Evolutionary conservation across 2,329 filamentous ascomycete species (phyloP), one percentile per base, ranked within the genome.

Genomic region (Pestalotiopsis sp.): DNA sequence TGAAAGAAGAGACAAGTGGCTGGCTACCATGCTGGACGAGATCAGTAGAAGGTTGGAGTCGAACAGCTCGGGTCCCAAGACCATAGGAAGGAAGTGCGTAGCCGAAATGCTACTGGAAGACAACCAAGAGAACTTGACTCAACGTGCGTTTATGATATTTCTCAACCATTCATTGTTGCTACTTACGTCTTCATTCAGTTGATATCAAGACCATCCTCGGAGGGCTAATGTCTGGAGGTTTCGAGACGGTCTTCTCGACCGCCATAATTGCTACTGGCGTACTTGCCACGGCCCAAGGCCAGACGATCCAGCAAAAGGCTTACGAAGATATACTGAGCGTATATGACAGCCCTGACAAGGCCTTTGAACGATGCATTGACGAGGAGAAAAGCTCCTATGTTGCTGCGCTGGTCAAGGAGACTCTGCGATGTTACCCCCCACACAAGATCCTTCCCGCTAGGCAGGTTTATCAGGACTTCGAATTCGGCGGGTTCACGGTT

Each of bases 131-230:
- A 31, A 14, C n/a, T 20, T 63, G 12, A 63, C 36, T n/a, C 25
- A 63, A 63, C 38, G 45, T 52, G 17, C 45, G 45, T 49, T 41
- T 7, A 14, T 3, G 6, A n/a, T 49, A 7, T n/a, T 17, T 17
- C 39, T 49, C 17, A 20, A 4, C 4, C 13, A n/a, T 49, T 17
- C 20, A 23, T 23, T 23, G 20, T 23, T 23, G 20, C 20, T 23
- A 23, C 20, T 23, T 23, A 23, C 20, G 20, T 23, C 20, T 23
- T 23, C 20, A 23, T 7, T 3, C 45, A 63, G 27, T 45, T 7
- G 60, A 63, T 23, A 38, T 45, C 60, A 38, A 45, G 20, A 63
- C 60, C 13, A 63, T 63, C 11, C 60, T 63, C 13, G 60, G 60
- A 20, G 60, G 60, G 4, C 12, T 63, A 25, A 63, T 63, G 60